Evolutionary conservation across 345 rosid species (phyloP).

Genomic region (Rhodomyrtus tomentosa): DNA sequence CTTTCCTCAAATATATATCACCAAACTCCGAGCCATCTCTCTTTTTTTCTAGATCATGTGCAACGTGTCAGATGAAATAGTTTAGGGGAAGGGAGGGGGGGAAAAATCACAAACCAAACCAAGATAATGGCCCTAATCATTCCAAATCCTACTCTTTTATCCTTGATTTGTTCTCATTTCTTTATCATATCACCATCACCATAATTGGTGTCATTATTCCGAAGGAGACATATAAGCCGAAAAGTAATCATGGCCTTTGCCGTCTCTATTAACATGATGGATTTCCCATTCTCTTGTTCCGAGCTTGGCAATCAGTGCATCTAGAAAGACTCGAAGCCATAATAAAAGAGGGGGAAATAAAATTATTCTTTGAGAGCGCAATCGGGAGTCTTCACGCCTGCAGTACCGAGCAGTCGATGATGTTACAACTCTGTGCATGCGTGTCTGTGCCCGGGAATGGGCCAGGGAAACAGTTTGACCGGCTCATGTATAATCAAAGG

Average conservation of each 20-base stretch:
- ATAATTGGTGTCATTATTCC: constrained; percentile 38
- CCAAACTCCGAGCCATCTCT: neutral
- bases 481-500: constrained; percentile 16
- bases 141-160: constrained; percentile 18
- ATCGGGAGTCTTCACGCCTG: constrained; percentile 46
- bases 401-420: constrained; percentile 26
- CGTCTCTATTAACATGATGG: constrained; percentile 12
- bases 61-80: neutral
- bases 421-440: constrained; percentile 22
- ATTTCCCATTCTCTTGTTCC: neutral
- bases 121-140: neutral
- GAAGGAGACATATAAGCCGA: constrained; percentile 67
- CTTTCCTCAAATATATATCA: neutral
- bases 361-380: constrained; percentile 7
- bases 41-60: neutral
- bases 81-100: no score
- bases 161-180: constrained; percentile 26
- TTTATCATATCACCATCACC: constrained; percentile 29
- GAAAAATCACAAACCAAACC: neutral
- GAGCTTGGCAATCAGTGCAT: constrained; percentile 12
- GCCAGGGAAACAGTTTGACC: constrained; percentile 19
- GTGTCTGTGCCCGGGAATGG: constrained; percentile 18
- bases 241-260: constrained; percentile 34
- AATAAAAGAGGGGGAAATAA: constrained; percentile 13
- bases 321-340: constrained; percentile 17